phyloP scores from a whole-genome alignment of 108 stramenopile genomes.

The Skeletonema tropicum region DNA sequence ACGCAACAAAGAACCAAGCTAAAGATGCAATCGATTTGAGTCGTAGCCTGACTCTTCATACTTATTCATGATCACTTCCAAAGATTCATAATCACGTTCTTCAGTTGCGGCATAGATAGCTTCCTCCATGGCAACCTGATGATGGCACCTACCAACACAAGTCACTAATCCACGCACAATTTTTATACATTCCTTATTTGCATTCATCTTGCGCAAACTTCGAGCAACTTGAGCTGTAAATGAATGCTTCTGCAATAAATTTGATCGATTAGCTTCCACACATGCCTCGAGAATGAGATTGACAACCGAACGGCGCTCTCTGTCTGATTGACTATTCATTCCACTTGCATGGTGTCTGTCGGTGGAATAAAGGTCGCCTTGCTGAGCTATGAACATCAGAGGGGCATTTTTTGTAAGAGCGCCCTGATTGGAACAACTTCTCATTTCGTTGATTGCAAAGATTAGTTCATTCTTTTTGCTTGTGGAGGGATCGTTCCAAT shows the following conservation, averaged over 20 bases:
- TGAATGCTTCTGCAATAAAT: constrained; percentile 26
- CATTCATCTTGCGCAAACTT: constrained; percentile 41
- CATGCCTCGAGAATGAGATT: constrained; percentile 47
- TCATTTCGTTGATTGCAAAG: constrained; percentile 64
- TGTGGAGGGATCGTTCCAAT: constrained; percentile 70
- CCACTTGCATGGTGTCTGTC: constrained; percentile 10
- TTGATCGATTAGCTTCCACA: constrained; percentile 39
- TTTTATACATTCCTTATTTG: constrained; percentile 37
- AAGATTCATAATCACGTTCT: constrained; percentile 28
- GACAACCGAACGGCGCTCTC: constrained; percentile 22
- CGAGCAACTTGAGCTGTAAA: constrained; percentile 41
- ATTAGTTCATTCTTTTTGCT: constrained; percentile 63
- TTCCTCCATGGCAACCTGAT: constrained; percentile 40
- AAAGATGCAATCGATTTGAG: constrained; percentile 9
- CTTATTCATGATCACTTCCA: constrained; percentile 14
- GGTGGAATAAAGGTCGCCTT: constrained; percentile 21
- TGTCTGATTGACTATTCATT: constrained; percentile 9
- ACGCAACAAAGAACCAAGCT: not conserved
- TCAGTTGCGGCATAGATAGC: constrained; percentile 39
- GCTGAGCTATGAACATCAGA: constrained; percentile 43
- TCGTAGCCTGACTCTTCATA: constrained; percentile 41
- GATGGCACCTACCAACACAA: constrained; percentile 15
- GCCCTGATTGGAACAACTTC: constrained; percentile 36
- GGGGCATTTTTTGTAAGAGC: constrained; percentile 48
- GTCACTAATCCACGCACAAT: constrained; percentile 35